phyloP scores from a whole-genome alignment of 805 yeast species.

The Cyberlindnera subsufficiens region DNA sequence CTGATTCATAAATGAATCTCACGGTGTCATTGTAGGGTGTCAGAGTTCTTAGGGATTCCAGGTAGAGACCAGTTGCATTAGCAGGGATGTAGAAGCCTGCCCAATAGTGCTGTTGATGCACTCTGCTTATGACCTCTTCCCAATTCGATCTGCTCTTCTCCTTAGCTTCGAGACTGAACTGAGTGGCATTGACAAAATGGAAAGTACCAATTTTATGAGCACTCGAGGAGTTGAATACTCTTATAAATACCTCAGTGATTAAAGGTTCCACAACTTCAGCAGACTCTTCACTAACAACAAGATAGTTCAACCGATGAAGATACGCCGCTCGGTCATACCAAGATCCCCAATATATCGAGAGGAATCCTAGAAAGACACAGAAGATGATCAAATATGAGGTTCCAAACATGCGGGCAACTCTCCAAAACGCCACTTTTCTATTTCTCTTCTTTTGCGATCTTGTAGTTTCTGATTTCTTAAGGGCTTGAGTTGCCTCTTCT shows the following conservation, averaged over 20 bases:
- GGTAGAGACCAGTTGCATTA: conserved; percentile 34
- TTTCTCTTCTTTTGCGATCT: conserved; percentile 11
- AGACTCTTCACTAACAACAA: conserved; percentile 20
- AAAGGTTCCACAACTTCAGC: conserved; percentile 7
- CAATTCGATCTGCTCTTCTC: conserved; percentile 8
- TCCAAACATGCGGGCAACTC: conserved; percentile 11
- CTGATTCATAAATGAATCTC: conserved; percentile 47
- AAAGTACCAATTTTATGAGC: conserved; percentile 14
- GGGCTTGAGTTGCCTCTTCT: not conserved
- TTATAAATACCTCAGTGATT: conserved; percentile 4
- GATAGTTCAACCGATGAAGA: conserved; percentile 11
- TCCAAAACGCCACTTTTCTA: conserved; percentile 6
- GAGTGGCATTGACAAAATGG: conserved; percentile 3
- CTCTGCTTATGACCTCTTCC: conserved; percentile 33
- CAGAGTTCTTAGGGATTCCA: conserved; percentile 12
- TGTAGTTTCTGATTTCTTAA: conserved; percentile 6
- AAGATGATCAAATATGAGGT: conserved; percentile 16
- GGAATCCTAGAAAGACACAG: conserved; percentile 18
- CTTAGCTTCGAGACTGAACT: conserved; percentile 4
- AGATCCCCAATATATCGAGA: conserved; percentile 28
- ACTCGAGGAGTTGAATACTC: conserved; percentile 3
- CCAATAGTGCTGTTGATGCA: conserved; percentile 56
- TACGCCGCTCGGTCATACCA: conserved; percentile 14
- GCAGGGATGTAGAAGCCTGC: conserved; percentile 43
- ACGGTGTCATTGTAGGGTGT: conserved; percentile 18